These are phyloP conservation scores for Fusarium hostae DNA, from an alignment of 2,329 filamentous ascomycete genomes.

Conservation along the genomic window DNA sequence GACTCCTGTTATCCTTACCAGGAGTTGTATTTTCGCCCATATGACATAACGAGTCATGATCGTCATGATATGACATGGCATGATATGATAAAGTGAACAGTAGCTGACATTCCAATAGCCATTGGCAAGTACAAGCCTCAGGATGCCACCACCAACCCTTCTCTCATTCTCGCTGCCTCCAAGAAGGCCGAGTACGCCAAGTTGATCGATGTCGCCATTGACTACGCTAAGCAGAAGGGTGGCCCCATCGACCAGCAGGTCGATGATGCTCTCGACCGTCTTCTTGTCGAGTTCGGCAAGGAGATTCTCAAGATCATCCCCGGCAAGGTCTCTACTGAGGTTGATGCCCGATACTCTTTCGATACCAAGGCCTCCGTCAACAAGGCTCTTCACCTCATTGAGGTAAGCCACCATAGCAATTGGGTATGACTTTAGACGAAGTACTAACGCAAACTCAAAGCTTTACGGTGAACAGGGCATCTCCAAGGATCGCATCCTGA, in stretches of 20 bases:
- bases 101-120: conserved; percentile 64
- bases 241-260: conserved; percentile 81
- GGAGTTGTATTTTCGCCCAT: background rate
- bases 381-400: conserved; percentile 97
- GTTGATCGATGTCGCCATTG: conserved; percentile 86
- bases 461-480: conserved; percentile 95
- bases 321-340: conserved; percentile 98
- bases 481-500: conserved; percentile 91
- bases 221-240: conserved; percentile 83
- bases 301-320: conserved; percentile 97
- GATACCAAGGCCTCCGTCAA: conserved; percentile 90
- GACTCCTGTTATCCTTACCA: conserved; percentile 1
- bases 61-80: conserved; percentile 16
- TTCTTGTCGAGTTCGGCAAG: conserved; percentile 97
- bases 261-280: conserved; percentile 88
- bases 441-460: conserved; percentile 56
- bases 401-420: conserved; percentile 66
- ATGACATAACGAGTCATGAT: conserved; percentile 12
- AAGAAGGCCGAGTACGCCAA: conserved; percentile 98
- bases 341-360: conserved; percentile 96
- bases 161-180: conserved; percentile 95
- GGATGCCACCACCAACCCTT: conserved; percentile 99
- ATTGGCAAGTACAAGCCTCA: conserved; percentile 99
- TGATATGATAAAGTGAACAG: conserved; percentile 21
- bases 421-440: conserved; percentile 11